These are phyloP conservation scores for Corylus avellana DNA, from an alignment of 306 rosid genomes.

Conservation along the genomic window DNA sequence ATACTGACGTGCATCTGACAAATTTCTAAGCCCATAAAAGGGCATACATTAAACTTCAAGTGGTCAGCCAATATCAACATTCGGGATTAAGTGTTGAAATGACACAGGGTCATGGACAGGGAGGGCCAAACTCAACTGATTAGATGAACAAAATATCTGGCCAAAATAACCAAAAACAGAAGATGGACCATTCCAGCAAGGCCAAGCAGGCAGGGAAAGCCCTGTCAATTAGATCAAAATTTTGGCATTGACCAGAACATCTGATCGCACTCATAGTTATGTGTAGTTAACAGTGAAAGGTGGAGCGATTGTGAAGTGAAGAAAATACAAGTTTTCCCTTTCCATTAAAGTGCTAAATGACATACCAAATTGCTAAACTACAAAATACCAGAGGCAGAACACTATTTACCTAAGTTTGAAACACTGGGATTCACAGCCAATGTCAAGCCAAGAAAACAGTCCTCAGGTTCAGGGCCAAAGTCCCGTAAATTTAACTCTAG, in stretches of 20 bases:
- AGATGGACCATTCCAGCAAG: constrained; percentile 1
- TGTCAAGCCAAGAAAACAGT: constrained; percentile 90
- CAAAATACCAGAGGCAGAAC: constrained; percentile 11
- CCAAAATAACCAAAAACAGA: constrained; percentile 9
- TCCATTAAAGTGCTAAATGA: not conserved
- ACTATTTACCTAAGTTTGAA: constrained; percentile 58
- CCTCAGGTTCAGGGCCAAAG: constrained; percentile 85
- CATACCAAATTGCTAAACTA: not conserved
- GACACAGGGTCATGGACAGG: not conserved
- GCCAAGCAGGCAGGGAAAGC: constrained; percentile 21
- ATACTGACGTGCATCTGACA: not conserved
- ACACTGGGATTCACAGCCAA: constrained; percentile 81
- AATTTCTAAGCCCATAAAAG: constrained; percentile 1
- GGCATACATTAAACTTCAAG: not conserved
- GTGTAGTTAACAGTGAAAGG: not conserved
- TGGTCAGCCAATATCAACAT: not conserved
- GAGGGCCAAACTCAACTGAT: not conserved
- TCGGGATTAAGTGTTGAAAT: not conserved
- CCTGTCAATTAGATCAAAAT: not conserved
- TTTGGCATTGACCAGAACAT: not conserved
- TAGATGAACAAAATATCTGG: not conserved
- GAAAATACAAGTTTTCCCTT: not conserved
- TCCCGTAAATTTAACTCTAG: constrained; percentile 78
- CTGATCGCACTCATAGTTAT: not conserved
- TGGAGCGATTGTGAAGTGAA: not conserved